Base-by-base conservation (phyloP, 768 basidiomycete genomes). In the Auriscalpium vulgare region DNA sequence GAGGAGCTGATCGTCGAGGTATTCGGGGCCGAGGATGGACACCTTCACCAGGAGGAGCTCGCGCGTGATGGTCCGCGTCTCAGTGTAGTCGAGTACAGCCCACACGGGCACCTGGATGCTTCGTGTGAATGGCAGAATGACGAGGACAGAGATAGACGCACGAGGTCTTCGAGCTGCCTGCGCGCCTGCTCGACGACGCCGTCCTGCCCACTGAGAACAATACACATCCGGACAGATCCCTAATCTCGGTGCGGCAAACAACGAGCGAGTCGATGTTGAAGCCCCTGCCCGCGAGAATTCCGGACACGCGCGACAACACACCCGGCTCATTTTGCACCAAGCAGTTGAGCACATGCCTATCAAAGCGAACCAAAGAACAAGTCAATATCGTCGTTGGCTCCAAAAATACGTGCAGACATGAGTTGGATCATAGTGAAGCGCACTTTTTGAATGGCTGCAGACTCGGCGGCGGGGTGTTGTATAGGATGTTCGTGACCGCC, bases 181-280 rank as follows among this genome's bases (percentile, higher is more conserved):
- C 97, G 79, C 10, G 93, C 95, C 70, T 99, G 97, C 72, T 98
- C 97, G 52, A 99, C 88, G 46, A 98, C 95, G 56, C 92, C 91
- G 66, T 99, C 97, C 70, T 99, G 97, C 1, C 97, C 97, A 55
- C 84, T 87, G 49, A 99, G 78, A 62, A 97, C 94, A 70, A 99
- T 92, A 67, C 91, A 97, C 97, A 99, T 99, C 44, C 97, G 83
- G 88, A 91, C 51, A 98, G 77, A 76, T 99, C 97, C 56, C 92
- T 85, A 60, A 98, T 92, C 72, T 98, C 97, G 38, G 97, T 99
- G 53, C 90, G 83, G 72, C 97, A 99, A 23, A 99, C 97, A 65
- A 99, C 97, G 59, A 99, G 78, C 5, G 95, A 97, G 73, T 99
- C 95, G 69, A 95, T 91, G 76, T 99, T 99, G 79, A 99, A 97